Base-by-base conservation (phyloP, 192 early-diverging fungal genomes). In the Gamsiella multidivaricata region DNA sequence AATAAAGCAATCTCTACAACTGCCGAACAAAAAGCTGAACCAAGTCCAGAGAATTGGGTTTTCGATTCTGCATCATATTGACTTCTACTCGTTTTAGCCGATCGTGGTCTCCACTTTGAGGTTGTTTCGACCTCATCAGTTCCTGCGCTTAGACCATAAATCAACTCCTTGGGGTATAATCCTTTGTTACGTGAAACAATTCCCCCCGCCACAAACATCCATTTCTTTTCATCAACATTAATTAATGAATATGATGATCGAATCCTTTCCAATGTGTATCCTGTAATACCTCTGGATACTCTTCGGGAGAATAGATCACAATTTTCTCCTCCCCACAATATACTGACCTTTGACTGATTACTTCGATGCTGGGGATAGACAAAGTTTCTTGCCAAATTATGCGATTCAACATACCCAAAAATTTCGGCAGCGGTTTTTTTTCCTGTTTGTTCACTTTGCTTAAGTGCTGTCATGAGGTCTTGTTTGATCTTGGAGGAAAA, bases 141-240 rank as follows among this genome's bases (percentile, higher is more conserved):
- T 54, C 8, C 31, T 23, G 14, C 18, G 4, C 6, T 31, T 15
- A 54, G 29, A 54, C 52, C 52, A 54, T 26, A 54, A 6, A 54
- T 54, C 52, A 54, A 54, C 26, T 31, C 8, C 31, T 3, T 6
- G 52, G 52, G 52, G 29, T 54, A 54, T 6, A 54, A 23, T 7
- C 52, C 52, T 23, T 54, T 54, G 52, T 54, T 54, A 18, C 52
- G 52, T 23, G 52, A 5, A 32, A 31, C 52, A 23, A 54, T 54
- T 54, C 52, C 52, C 14, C 52, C 52, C 29, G 52, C 52, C 10
- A 54, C 52, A 54, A 54, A 54, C 52, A 54, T 54, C 52, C 52
- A 54, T n/a, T 32, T 54, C 52, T 7, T 54, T 54, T 54, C 52
- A 31, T 54, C 52, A 26, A 54, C 29, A 18, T 54, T 54, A 26